Conservation (phyloP, 2,329 filamentous ascomycete genomes). For the Paraphaeosphaeria minitans region DNA sequence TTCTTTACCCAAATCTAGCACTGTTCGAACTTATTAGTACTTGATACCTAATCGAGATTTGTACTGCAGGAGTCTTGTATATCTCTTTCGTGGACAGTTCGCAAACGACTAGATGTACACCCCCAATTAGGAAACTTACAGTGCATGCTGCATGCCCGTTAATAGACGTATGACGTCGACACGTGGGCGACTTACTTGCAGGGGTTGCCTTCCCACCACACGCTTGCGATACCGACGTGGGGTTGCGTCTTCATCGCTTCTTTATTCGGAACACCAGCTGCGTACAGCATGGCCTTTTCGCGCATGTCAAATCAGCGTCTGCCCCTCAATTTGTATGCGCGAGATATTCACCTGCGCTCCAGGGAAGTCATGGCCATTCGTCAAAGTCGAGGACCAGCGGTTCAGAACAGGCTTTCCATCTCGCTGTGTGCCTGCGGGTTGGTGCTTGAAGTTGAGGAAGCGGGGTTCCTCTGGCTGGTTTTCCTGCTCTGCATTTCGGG, state of each 20-base stretch:
- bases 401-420: constrained; percentile 74
- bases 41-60: background rate
- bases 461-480: constrained; percentile 46
- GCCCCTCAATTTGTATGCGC: background rate
- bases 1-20: constrained; percentile 84
- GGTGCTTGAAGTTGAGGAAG: constrained; percentile 63
- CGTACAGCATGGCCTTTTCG: constrained; percentile 87
- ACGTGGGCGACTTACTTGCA: constrained; percentile 72
- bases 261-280: constrained; percentile 81
- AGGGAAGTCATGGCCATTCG: constrained; percentile 85
- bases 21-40: constrained; percentile 46
- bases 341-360: constrained; percentile 72
- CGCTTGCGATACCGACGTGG: constrained; percentile 86
- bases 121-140: constrained; percentile 38
- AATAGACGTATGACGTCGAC: constrained; percentile 24
- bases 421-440: constrained; percentile 56
- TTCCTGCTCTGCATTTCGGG: constrained; percentile 43
- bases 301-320: background rate
- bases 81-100: constrained; percentile 1
- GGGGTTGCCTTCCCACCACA: constrained; percentile 98
- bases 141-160: constrained; percentile 53
- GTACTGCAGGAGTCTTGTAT: background rate
- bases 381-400: constrained; percentile 82
- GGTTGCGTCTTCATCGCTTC: constrained; percentile 88
- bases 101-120: constrained; percentile 5